phyloP scores from a whole-genome alignment of 2,329 filamentous ascomycete genomes.

The Beauveria asiatica region DNA sequence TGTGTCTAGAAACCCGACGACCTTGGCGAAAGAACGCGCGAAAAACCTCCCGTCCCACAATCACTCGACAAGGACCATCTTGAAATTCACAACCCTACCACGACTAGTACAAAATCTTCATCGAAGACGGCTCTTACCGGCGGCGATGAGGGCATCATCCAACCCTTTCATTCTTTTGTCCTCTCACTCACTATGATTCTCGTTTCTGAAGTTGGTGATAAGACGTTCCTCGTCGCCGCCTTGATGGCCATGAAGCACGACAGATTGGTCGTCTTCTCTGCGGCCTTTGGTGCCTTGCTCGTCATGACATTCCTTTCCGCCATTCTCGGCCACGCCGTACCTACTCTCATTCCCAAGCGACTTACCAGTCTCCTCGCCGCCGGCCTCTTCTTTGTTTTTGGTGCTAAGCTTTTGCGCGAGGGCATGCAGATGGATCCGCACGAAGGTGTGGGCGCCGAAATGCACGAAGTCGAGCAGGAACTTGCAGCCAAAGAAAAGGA shows the following conservation, averaged over 20 bases:
- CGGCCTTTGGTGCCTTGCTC: slow-evolving; percentile 84
- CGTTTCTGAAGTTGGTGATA: slow-evolving; percentile 94
- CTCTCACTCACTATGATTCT: slow-evolving; percentile 96
- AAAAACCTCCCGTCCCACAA: slow-evolving; percentile 60
- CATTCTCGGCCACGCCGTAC: slow-evolving; percentile 84
- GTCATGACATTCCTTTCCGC: slow-evolving; percentile 95
- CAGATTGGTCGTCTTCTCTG: slow-evolving; percentile 84
- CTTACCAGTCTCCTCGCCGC: slow-evolving; percentile 84
- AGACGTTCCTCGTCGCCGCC: slow-evolving; percentile 93
- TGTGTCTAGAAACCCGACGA: slow-evolving; percentile 63
- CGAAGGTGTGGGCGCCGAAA: slow-evolving; percentile 90
- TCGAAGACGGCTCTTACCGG: slow-evolving; percentile 25
- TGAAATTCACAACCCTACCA: slow-evolving; percentile 33
- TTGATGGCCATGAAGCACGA: slow-evolving; percentile 99
- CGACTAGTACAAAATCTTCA: slow-evolving; percentile 15
- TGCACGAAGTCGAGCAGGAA: slow-evolving; percentile 94
- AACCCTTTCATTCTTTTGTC: slow-evolving; percentile 78
- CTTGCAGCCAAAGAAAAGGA: slow-evolving; percentile 88
- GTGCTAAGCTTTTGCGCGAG: slow-evolving; percentile 73
- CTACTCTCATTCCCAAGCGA: slow-evolving; percentile 80
- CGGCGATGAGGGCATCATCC: slow-evolving; percentile 53
- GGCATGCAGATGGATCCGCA: slow-evolving; percentile 82
- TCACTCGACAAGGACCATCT: slow-evolving; percentile 58
- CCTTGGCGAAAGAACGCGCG: slow-evolving; percentile 69
- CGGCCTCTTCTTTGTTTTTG: slow-evolving; percentile 81